Conservation (phyloP, 768 basidiomycete genomes). For the Boletus speciosus region DNA sequence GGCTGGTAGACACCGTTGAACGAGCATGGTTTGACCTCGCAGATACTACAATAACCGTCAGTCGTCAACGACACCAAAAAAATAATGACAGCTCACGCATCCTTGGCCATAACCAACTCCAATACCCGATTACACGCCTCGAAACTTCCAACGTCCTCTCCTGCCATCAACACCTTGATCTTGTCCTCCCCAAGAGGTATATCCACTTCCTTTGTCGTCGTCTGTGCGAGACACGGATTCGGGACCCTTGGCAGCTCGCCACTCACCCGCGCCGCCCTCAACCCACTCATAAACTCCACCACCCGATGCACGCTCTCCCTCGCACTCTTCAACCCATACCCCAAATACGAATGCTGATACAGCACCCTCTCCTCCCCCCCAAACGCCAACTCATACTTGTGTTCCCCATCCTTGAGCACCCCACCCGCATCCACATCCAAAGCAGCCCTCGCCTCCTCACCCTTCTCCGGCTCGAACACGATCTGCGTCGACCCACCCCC, state of each 20-base stretch:
- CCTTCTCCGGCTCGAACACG: slow-evolving; percentile 84
- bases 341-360: slow-evolving; percentile 98
- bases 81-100: slow-evolving; percentile 55
- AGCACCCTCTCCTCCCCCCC: slow-evolving; percentile 67
- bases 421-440: slow-evolving; percentile 22
- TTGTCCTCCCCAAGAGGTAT: slow-evolving; percentile 46
- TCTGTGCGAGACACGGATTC: slow-evolving; percentile 81
- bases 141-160: slow-evolving; percentile 77
- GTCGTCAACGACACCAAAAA: not conserved
- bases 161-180: slow-evolving; percentile 80
- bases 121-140: slow-evolving; percentile 82
- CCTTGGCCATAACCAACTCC: slow-evolving; percentile 90
- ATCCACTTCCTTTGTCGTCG: slow-evolving; percentile 59
- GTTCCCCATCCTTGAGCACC: slow-evolving; percentile 74
- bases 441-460: slow-evolving; percentile 20
- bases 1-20: slow-evolving; percentile 99
- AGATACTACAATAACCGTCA: slow-evolving; percentile 48
- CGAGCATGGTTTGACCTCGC: slow-evolving; percentile 90
- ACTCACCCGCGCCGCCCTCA: slow-evolving; percentile 29
- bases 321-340: slow-evolving; percentile 92
- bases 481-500: slow-evolving; percentile 98
- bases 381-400: slow-evolving; percentile 83
- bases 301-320: slow-evolving; percentile 81
- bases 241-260: slow-evolving; percentile 15
- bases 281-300: slow-evolving; percentile 76